Evolutionary conservation across 331 rosid species (phyloP), one percentile per base, ranked within the genome.

Genomic region (Stylosanthes scabra): DNA sequence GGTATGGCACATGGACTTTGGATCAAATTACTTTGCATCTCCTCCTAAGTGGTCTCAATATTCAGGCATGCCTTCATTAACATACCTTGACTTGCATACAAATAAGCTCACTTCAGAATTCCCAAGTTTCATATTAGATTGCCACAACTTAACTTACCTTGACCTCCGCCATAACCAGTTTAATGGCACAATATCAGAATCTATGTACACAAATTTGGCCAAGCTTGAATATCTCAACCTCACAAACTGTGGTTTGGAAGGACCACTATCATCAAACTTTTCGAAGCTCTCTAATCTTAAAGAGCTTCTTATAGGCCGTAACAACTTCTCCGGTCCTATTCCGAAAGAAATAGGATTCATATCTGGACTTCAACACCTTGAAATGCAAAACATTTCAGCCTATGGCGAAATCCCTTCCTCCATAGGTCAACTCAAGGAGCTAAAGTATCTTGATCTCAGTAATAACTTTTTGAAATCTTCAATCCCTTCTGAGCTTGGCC

Each of bases 211-310:
- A 69, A 86, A 81, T 71, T 76, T 92, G 52, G 72, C 3, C 8
- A 86, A 71, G 62, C 97, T 91, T 15, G 85, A 89, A 79, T 78
- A 66, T 74, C 85, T 91, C 47, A 76, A 91, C 74, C 93, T 91
- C 51, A 79, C 93, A 8, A 70, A 74, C n/a, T 59, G 82, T 78
- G 47, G 50, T 11, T 78, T 91, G 41, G 37, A 74, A 58, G 93
- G 93, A 14, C 74, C 79, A 13, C 15, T 91, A 63, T 82, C 91
- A 56, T 51, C 87, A 25, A 83, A 83, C 52, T 72, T 89, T 71
- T 90, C 83, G n/a, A 81, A 83, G 56, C 89, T 90, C 49, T 78
- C 87, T 1, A 76, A 80, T 49, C 89, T 91, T 72, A 84, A 81
- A 60, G 83, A 82, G 20, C 89, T 91, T 60, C 78, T 9, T 27